Conservation (phyloP, 2,329 filamentous ascomycete species). For the Colletotrichum sojae region DNA sequence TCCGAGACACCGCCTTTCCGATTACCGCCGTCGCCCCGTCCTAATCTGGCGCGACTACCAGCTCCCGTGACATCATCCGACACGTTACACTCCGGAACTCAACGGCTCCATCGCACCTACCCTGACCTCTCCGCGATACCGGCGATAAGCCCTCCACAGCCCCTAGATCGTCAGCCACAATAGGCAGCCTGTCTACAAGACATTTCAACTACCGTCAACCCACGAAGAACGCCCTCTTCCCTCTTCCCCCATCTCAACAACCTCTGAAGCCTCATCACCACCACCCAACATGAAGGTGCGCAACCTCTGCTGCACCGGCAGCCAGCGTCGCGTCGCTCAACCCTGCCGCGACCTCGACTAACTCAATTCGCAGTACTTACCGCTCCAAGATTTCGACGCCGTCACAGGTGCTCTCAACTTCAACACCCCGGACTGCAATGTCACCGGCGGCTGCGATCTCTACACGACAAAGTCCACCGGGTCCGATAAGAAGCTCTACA, state of each 20-base stretch:
- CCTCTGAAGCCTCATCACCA: conserved; percentile 27
- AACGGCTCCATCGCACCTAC: conserved; percentile 34
- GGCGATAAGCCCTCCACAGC: conserved; percentile 33
- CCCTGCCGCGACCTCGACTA: conserved; percentile 29
- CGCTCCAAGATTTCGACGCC: conserved; percentile 90
- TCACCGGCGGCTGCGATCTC: conserved; percentile 93
- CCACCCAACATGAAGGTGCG: conserved; percentile 43
- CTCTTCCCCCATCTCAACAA: conserved; percentile 20
- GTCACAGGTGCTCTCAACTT: conserved; percentile 96
- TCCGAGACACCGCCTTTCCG: conserved; percentile 32
- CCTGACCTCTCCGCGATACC: conserved; percentile 35
- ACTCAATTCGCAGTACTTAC: conserved; percentile 79
- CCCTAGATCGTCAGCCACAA: neutral
- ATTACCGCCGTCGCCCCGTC: conserved; percentile 18
- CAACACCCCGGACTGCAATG: conserved; percentile 91
- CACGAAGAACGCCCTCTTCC: conserved; percentile 28
- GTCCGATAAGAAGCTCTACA: conserved; percentile 97
- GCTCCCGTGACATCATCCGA: conserved; percentile 41
- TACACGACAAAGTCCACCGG: conserved; percentile 98
- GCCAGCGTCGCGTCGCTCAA: conserved; percentile 27
- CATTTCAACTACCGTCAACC: conserved; percentile 2
- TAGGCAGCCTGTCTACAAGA: conserved; percentile 1
- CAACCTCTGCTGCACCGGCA: conserved; percentile 27
- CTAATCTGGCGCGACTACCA: conserved; percentile 36
- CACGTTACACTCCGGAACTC: conserved; percentile 33